Percentiles rank a stretch among this genome's conserved stretches.
Conservation (phyloP, 2,329 filamentous ascomycete genomes). For the Hypoxylon sp. region DNA sequence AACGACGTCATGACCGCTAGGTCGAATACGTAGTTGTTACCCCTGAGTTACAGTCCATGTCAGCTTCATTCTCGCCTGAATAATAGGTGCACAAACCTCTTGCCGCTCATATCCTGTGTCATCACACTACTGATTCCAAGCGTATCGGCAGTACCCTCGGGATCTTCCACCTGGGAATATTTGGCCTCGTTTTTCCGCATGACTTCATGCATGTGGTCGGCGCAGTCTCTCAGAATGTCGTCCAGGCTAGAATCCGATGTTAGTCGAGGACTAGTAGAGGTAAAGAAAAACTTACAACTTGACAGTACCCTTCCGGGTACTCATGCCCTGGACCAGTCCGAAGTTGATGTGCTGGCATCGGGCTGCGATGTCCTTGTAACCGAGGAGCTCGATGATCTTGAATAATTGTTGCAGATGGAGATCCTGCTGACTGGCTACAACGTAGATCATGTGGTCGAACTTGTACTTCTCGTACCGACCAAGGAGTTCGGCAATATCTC, state of each 20-base stretch:
- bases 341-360: slow-evolving; percentile 84
- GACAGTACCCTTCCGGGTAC: slow-evolving; percentile 79
- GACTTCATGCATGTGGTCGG: slow-evolving; percentile 97
- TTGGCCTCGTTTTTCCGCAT: slow-evolving; percentile 94
- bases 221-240: slow-evolving; percentile 83
- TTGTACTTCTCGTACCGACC: slow-evolving; percentile 71
- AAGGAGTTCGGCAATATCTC: slow-evolving; percentile 82
- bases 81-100: slow-evolving; percentile 72
- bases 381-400: slow-evolving; percentile 82
- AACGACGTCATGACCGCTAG: slow-evolving; percentile 81
- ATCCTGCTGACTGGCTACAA: slow-evolving; percentile 80
- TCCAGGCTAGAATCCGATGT: slow-evolving; percentile 55
- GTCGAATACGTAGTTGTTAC: slow-evolving; percentile 73
- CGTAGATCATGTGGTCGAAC: slow-evolving; percentile 86
- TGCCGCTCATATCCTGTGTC: slow-evolving; percentile 98
- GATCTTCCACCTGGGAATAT: slow-evolving; percentile 90
- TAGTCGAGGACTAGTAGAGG: slow-evolving; percentile 7
- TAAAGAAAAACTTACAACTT: slow-evolving; percentile 49
- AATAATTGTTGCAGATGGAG: slow-evolving; percentile 81
- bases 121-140: slow-evolving; percentile 96
- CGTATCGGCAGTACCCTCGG: slow-evolving; percentile 84
- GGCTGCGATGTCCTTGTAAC: slow-evolving; percentile 75
- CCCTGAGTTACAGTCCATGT: slow-evolving; percentile 53
- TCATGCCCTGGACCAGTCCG: slow-evolving; percentile 79
- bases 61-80: slow-evolving; percentile 52